Conservation (phyloP, 306 rosid species). For the Dicorynia guianensis region DNA sequence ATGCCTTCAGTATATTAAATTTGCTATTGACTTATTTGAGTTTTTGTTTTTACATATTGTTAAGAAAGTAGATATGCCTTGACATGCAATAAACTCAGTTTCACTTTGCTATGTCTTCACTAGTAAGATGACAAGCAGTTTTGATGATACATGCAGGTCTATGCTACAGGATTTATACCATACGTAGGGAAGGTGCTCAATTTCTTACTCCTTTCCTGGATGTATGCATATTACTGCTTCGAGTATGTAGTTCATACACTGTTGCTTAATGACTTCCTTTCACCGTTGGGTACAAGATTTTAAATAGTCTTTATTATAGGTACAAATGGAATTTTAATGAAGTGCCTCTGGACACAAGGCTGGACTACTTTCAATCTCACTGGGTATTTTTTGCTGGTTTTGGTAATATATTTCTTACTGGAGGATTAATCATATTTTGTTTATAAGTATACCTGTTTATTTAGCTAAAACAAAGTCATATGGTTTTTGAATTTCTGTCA, state of each 20-base stretch:
- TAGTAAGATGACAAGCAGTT: slow-evolving; percentile 35
- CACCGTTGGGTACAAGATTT: slow-evolving; percentile 27
- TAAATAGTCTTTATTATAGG: slow-evolving; percentile 52
- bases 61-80: slow-evolving; percentile 31
- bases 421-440: slow-evolving; percentile 28
- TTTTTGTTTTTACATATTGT: slow-evolving; percentile 18
- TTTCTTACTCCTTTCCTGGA: slow-evolving; percentile 88
- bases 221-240: slow-evolving; percentile 96
- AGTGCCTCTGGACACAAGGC: slow-evolving; percentile 79
- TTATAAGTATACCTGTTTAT: slow-evolving; percentile 18
- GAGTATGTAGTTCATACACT: slow-evolving; percentile 70
- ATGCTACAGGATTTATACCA: slow-evolving; percentile 83
- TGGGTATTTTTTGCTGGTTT: slow-evolving; percentile 97
- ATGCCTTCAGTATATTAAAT: not conserved
- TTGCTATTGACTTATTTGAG: not conserved
- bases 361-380: slow-evolving; percentile 83
- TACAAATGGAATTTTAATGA: slow-evolving; percentile 92
- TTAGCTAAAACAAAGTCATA: slow-evolving; percentile 23
- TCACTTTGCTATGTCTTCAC: slow-evolving; percentile 23
- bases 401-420: slow-evolving; percentile 54
- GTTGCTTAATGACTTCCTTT: slow-evolving; percentile 36
- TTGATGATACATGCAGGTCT: slow-evolving; percentile 63
- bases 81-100: slow-evolving; percentile 25
- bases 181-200: slow-evolving; percentile 80
- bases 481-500: slow-evolving; percentile 7